phyloP scores from a whole-genome alignment of 2,329 filamentous ascomycete genomes.

The Rhytidhysteron rufulum region DNA sequence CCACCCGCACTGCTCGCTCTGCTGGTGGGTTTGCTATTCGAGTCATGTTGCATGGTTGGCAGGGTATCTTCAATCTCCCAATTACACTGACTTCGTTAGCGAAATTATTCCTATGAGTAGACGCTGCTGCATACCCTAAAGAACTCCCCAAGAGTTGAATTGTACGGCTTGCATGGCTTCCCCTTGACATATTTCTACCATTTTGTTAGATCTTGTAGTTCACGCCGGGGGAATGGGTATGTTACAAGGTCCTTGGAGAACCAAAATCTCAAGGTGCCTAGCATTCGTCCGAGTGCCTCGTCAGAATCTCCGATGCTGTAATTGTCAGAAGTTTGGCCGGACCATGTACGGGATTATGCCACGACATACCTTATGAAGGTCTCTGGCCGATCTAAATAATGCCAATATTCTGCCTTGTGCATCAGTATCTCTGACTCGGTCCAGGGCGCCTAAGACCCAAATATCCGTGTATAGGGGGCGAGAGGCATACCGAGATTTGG shows the following conservation, averaged over 20 bases:
- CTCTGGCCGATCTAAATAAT: conserved; percentile 92
- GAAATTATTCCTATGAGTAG: too few species aligned
- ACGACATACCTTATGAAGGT: conserved; percentile 65
- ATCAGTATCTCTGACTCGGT: too few species aligned
- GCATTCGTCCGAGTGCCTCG: conserved; percentile 86
- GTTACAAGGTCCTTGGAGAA: conserved; percentile 88
- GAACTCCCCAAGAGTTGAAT: conserved; percentile 94
- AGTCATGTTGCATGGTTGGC: conserved; percentile 51
- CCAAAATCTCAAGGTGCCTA: conserved; percentile 94
- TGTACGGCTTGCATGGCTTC: conserved; percentile 98
- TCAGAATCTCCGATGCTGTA: conserved; percentile 78
- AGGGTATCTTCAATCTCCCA: conserved; percentile 86
- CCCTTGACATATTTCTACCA: conserved; percentile 90
- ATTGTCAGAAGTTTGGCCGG: conserved; percentile 32
- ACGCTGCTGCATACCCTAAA: conserved; percentile 83
- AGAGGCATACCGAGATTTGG: conserved; percentile 69
- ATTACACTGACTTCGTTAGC: conserved; percentile 64
- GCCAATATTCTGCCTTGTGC: conserved; percentile 92
- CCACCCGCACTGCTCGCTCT: conserved; percentile 32
- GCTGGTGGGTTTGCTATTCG: conserved; percentile 36
- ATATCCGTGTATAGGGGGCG: too few species aligned
- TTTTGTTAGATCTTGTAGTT: conserved; percentile 1
- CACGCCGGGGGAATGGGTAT: conserved; percentile 10
- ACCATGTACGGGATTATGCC: not conserved
- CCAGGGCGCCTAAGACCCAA: too few species aligned